Evolutionary conservation across 352 stramenopile genomes (phyloP), one percentile per base, ranked within the genome.

Genomic region (Pythium phragmitis): DNA sequence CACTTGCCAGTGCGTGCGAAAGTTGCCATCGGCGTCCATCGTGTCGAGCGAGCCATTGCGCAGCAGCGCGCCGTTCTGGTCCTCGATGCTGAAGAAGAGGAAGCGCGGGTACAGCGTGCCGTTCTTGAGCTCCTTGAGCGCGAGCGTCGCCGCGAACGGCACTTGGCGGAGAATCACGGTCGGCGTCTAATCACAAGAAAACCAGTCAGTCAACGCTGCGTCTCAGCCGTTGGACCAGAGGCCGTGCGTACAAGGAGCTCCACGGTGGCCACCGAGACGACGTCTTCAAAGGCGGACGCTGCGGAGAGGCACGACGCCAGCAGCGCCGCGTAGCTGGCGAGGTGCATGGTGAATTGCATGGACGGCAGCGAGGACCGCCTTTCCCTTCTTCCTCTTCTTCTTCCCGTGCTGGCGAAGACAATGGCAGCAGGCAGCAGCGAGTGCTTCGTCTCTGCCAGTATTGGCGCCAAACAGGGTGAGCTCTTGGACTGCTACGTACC

Each of bases 91-190:
- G 60, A 83, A 94, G 60, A 63, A 75, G 28, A 94, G 68, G 34
- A 76, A 71, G 2, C 65, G 69, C 28, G 85, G 83, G 62, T 92
- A 94, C 28, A 94, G 77, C 26, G 82, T 87, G 34, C 85, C 85
- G 63, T 94, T 94, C 69, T 89, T 89, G 52, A 92, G 76, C 61
- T 84, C 75, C 4, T 73, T 74, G 13, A 94, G 66, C 56, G 86
- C 59, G 51, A 94, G 89, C 28, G 76, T 82, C 41, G 73, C 81
- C 11, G 79, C 64, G 37, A 94, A 94, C 33, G 76, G 60, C 56
- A 94, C 83, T 49, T 89, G 73, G 49, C 82, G 72, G 39, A 94
- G 67, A 50, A 94, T 88, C 55, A 94, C 85, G 17, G 60, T 86
- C 34, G 85, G 85, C 16, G 72, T 87, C 73, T 88, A 53, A 6